Conservation (phyloP, 306 rosid genomes). For the Fragaria iinumae region DNA sequence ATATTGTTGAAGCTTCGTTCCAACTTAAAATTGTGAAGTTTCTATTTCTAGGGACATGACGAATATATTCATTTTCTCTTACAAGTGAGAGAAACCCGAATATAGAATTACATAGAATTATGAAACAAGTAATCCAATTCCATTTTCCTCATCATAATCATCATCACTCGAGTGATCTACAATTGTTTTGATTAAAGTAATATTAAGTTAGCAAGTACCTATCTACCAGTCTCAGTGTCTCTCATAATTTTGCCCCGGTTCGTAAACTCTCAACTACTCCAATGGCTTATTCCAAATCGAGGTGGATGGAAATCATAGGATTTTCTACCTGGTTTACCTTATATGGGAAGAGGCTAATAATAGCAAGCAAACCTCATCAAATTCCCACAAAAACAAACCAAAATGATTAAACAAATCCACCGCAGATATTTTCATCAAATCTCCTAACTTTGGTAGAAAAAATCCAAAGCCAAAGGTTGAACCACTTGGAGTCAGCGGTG, state of each 20-base stretch:
- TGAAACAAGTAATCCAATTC: neutral
- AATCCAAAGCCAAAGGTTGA: neutral
- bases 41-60: neutral
- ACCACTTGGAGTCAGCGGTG: conserved; percentile 6
- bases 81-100: neutral
- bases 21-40: neutral
- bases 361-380: neutral
- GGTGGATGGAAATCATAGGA: neutral
- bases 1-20: neutral
- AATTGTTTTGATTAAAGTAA: neutral
- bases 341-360: neutral
- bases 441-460: neutral
- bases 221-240: neutral
- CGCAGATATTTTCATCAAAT: neutral
- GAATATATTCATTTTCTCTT: no score
- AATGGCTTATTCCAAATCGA: neutral
- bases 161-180: neutral
- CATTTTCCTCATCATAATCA: neutral
- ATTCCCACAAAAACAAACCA: neutral
- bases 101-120: neutral
- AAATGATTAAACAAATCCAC: neutral
- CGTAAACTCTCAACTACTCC: neutral
- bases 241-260: neutral
- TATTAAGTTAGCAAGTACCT: neutral
- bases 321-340: neutral